Evolutionary conservation across 1,284 basidiomycete species (phyloP).

Genomic region (Rhodotorula sp.): DNA sequence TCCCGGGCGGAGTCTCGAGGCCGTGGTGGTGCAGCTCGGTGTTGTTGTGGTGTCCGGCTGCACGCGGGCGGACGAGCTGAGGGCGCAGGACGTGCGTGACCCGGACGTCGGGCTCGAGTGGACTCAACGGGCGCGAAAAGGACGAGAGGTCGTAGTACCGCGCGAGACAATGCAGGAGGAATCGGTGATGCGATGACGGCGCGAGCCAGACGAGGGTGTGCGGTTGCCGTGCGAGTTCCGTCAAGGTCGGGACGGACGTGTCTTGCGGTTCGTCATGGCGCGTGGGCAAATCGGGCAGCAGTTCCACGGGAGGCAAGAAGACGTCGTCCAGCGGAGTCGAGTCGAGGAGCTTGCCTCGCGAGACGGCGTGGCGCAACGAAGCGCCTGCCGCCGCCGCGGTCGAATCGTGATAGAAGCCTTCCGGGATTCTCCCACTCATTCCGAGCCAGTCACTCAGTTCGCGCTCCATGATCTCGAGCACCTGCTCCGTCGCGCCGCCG

Average conservation of each 20-base stretch:
- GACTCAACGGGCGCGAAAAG: conserved; percentile 32
- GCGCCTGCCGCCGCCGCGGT: neutral
- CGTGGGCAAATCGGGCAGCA: conserved; percentile 19
- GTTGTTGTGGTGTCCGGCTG: neutral
- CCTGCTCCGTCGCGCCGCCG: conserved; percentile 25
- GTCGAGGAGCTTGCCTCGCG: conserved; percentile 21
- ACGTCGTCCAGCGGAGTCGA: conserved; percentile 30
- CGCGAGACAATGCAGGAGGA: conserved; percentile 31
- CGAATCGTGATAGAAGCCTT: conserved; percentile 32
- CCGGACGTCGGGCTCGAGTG: conserved; percentile 30
- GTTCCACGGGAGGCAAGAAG: neutral
- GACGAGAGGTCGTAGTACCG: conserved; percentile 36
- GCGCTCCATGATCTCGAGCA: conserved; percentile 31
- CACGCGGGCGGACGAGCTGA: conserved; percentile 15
- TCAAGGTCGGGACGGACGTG: conserved; percentile 15
- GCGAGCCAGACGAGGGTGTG: conserved; percentile 33
- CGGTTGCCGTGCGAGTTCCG: conserved; percentile 32
- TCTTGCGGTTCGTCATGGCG: neutral
- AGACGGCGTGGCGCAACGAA: neutral
- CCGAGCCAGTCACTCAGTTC: conserved; percentile 25
- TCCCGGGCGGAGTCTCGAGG: conserved; percentile 32
- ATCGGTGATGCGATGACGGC: conserved; percentile 33
- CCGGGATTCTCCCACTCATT: conserved; percentile 16
- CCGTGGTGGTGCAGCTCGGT: neutral
- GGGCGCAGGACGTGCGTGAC: conserved; percentile 34